Base-by-base conservation (phyloP, 2,329 filamentous ascomycete genomes). In the Aspergillus hortae region DNA sequence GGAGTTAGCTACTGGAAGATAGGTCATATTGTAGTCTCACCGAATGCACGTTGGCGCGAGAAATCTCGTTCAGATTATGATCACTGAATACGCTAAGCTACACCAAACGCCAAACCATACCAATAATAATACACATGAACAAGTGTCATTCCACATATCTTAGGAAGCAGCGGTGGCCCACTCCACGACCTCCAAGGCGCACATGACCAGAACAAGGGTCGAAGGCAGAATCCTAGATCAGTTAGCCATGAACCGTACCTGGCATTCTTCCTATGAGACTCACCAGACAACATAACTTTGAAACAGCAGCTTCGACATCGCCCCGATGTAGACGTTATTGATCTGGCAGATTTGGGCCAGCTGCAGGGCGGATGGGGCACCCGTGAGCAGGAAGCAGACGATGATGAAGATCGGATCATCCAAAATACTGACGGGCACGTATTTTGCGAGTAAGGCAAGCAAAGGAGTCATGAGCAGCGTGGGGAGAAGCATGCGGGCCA, bases 391-490 rank as follows among this genome's bases (percentile, higher is more conserved):
- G 80, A 97, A 99, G 74, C 92, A 96, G 33, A 99, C 94, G 61
- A 99, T 90, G 61, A 99, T 86, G 71, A 99, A 99, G 64, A 99
- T 99, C 9, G 94, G 94, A 67, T 99, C 94, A 68, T 95, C 94
- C 32, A 99, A 78, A 62, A 99, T 97, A 77, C 89, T 95, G 65
- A 99, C 82, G 2, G 90, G 90, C 23, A 96, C 83, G 66, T 87
- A 96, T 69, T 96, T 97, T 53, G 94, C 94, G 43, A 88, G 81
- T 14, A 97, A 57, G 0, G 92, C 92, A 33, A 99, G 76, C 43
- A 97, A 77, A 2, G 94, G 94, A 0, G 91, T 89, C 90, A 97
- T 97, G 69, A 96, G 82, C 38, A 95, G 65, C 0, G 90, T 96
- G 1, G 94, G 94, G 4, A 99, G 79, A 6, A 97, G 70, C 94